phyloP scores from a whole-genome alignment of 2,329 filamentous ascomycete genomes.

The Fonsecaea pedrosoi region DNA sequence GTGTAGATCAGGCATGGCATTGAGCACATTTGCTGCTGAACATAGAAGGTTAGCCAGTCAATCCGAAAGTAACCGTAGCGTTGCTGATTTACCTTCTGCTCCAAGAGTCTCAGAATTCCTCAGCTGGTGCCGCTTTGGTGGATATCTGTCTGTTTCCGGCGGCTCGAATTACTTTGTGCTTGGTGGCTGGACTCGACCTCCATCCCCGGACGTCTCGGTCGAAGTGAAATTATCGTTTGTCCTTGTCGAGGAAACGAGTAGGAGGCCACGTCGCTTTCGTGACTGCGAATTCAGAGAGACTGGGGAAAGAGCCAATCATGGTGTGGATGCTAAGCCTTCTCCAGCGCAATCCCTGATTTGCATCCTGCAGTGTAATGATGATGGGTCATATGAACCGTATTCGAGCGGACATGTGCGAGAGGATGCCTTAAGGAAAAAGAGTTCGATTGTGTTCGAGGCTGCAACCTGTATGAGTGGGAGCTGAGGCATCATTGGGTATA shows the following conservation, averaged over 20 bases:
- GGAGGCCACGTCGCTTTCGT: background rate
- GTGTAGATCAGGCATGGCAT: background rate
- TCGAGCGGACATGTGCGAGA: constrained; percentile 1
- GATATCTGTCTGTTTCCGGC: background rate
- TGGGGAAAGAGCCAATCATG: background rate
- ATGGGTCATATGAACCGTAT: constrained; percentile 2
- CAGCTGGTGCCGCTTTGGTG: background rate
- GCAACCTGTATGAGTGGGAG: background rate
- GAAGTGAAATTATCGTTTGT: background rate
- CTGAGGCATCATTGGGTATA: background rate
- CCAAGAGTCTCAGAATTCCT: background rate
- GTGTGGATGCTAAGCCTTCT: background rate
- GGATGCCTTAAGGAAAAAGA: background rate
- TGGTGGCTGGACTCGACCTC: background rate
- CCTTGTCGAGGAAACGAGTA: background rate
- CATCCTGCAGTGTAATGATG: background rate
- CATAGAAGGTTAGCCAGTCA: background rate
- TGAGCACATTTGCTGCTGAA: background rate
- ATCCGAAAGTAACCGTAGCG: background rate
- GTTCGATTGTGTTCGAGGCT: background rate
- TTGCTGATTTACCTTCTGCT: background rate
- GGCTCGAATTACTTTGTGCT: background rate
- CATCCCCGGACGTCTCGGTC: background rate
- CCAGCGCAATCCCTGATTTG: background rate
- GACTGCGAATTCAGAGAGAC: background rate